Evolutionary conservation across 2,329 filamentous ascomycete genomes (phyloP).

Genomic region (Aspergillus proliferans): DNA sequence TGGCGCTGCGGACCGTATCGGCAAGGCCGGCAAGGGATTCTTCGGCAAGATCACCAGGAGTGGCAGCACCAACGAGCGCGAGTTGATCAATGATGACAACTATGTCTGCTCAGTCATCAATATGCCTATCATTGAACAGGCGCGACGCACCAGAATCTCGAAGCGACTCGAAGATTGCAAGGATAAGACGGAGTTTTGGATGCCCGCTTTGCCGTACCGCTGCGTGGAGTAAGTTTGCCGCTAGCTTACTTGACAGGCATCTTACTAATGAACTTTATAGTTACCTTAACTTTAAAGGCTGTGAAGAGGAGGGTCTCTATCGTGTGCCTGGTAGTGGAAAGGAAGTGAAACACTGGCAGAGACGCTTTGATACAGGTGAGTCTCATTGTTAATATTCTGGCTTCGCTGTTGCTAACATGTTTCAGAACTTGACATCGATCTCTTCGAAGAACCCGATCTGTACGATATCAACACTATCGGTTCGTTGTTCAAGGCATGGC

Average conservation of each 20-base stretch:
- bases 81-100: conserved; percentile 70
- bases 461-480: conserved; percentile 97
- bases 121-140: conserved; percentile 78
- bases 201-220: conserved; percentile 91
- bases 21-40: conserved; percentile 71
- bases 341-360: conserved; percentile 89
- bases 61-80: conserved; percentile 61
- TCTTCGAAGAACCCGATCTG: conserved; percentile 79
- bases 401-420: background rate
- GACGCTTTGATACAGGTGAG: conserved; percentile 77
- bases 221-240: conserved; percentile 67
- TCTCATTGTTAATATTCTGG: background rate
- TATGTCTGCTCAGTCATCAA: conserved; percentile 84
- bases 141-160: conserved; percentile 82
- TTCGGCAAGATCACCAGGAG: conserved; percentile 72
- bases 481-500: conserved; percentile 93
- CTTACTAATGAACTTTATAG: conserved; percentile 30
- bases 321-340: conserved; percentile 84
- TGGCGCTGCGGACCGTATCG: conserved; percentile 63
- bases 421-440: conserved; percentile 76
- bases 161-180: conserved; percentile 79
- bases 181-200: conserved; percentile 98
- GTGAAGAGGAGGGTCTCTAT: conserved; percentile 89
- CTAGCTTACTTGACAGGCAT: background rate
- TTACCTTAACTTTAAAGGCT: conserved; percentile 90